Base-by-base conservation (phyloP, 495 filamentous ascomycete species). In the Xylaria curta region DNA sequence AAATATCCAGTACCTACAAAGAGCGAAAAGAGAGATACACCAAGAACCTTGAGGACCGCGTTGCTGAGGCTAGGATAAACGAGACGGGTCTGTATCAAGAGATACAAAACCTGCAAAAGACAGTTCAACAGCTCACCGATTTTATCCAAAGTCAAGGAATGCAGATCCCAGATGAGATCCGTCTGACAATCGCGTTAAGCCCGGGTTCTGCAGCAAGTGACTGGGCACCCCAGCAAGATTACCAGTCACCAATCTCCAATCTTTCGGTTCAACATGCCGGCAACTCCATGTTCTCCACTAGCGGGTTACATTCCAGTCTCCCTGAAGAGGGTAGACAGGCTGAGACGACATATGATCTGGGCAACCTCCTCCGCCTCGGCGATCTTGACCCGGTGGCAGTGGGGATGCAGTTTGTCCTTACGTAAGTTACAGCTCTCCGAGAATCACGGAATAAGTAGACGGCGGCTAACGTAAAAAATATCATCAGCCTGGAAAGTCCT, bases 21-120 rank as follows among this genome's bases (percentile, higher is more conserved):
- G 80, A 82, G 61, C 81, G 82, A 26, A 83, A 83, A 71, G 81
- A 81, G 70, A 67, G 74, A 40, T 83, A 83, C 69, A 78, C 80
- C 69, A 83, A 80, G 67, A 71, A 73, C 1, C 73, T 83, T 13
- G 81, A 83, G 68, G 73, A 44, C n/a, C 78, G 81, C 58, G 76
- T 83, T 31, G 71, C 80, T 10, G 73, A 73, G n/a, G 65, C 78
- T 19, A 78, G 80, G 63, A 73, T 72, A 9, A 78, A 70, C 49
- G 80, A 82, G 74, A 72, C 75, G 26, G 75, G 71, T 38, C 70
- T 83, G 26, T 42, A 73, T 15, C 73, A 73, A 59, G 75, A 82
- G 68, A 74, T 75, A 17, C 69, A 74, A 15, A 26, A 61, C 24
- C 72, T 78, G 66, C 65, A 58, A 60, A 12, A 56, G 68, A 65